A percentile compares a stretch with the other conserved stretches of the same genome.
phyloP scores from a whole-genome alignment of 2,329 filamentous ascomycete genomes.

The Coniella vitis region DNA sequence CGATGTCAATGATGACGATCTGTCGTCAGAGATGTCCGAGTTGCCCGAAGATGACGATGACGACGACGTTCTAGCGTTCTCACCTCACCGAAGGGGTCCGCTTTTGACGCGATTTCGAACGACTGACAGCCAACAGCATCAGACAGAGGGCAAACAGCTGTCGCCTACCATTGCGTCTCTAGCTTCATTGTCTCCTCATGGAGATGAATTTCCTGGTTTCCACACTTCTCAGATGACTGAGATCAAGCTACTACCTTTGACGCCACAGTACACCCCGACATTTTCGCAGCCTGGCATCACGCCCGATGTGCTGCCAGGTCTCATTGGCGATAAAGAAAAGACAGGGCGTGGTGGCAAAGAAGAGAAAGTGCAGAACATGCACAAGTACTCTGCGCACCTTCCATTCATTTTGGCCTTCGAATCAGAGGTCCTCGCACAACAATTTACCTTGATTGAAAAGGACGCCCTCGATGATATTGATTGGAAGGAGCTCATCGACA shows the following conservation, averaged over 20 bases:
- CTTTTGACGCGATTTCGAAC: constrained; percentile 6
- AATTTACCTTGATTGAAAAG: constrained; percentile 81
- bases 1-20: constrained; percentile 40
- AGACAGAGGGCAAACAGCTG: constrained; percentile 23
- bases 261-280: constrained; percentile 43
- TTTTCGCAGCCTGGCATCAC: constrained; percentile 31
- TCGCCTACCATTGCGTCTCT: constrained; percentile 44
- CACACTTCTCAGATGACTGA: constrained; percentile 36
- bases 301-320: constrained; percentile 25
- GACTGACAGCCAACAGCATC: constrained; percentile 22
- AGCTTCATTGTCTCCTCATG: constrained; percentile 32
- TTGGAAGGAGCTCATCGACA: constrained; percentile 80
- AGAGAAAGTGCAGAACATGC: constrained; percentile 23
- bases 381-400: constrained; percentile 52
- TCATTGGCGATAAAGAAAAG: constrained; percentile 29
- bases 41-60: constrained; percentile 35
- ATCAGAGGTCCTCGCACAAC: constrained; percentile 70
- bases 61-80: constrained; percentile 21
- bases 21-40: constrained; percentile 56
- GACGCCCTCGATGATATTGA: constrained; percentile 81
- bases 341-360: constrained; percentile 27
- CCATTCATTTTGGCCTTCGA: constrained; percentile 79
- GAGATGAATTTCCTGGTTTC: constrained; percentile 29
- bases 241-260: constrained; percentile 40
- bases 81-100: constrained; percentile 20